Conservation (phyloP, 257 asterid genomes). For the Salvia rosmarinus region DNA sequence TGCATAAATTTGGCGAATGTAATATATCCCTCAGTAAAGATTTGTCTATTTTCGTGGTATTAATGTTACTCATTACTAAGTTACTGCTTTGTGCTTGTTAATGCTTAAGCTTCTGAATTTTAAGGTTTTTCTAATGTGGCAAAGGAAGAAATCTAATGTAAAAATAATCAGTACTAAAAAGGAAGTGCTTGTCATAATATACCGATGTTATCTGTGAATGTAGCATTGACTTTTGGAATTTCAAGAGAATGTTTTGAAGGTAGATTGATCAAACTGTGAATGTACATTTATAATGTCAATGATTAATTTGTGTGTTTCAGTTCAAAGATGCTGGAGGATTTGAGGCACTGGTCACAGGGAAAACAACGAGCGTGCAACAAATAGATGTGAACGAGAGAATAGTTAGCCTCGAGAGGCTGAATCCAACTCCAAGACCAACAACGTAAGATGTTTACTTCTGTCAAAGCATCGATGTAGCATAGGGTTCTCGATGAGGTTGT, state of each 20-base stretch:
- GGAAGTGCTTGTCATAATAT: background rate
- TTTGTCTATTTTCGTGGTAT: background rate
- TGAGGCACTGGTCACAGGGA: conserved; percentile 72
- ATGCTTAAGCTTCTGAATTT: background rate
- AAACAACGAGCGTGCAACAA: conserved; percentile 56
- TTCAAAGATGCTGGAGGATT: conserved; percentile 85
- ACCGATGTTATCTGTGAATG: background rate
- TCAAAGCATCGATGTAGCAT: conserved; percentile 43
- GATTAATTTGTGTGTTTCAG: conserved; percentile 39
- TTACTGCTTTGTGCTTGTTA: background rate
- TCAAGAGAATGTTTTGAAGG: conserved; percentile 1
- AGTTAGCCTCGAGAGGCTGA: conserved; percentile 78
- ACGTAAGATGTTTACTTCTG: conserved; percentile 68
- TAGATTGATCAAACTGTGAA: background rate
- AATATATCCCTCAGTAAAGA: background rate
- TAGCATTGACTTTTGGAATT: background rate
- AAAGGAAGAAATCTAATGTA: background rate
- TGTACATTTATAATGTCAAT: background rate
- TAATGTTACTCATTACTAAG: background rate
- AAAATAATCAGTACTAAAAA: background rate
- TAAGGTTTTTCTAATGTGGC: background rate
- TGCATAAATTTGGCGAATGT: conserved; percentile 1
- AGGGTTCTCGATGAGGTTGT: conserved; percentile 26
- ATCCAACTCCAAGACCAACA: conserved; percentile 90
- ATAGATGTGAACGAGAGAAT: conserved; percentile 82